Evolutionary conservation across 192 early-diverging fungal genomes (phyloP), one percentile per base, ranked within the genome.

Genomic region (Neocallimastix lanati): DNA sequence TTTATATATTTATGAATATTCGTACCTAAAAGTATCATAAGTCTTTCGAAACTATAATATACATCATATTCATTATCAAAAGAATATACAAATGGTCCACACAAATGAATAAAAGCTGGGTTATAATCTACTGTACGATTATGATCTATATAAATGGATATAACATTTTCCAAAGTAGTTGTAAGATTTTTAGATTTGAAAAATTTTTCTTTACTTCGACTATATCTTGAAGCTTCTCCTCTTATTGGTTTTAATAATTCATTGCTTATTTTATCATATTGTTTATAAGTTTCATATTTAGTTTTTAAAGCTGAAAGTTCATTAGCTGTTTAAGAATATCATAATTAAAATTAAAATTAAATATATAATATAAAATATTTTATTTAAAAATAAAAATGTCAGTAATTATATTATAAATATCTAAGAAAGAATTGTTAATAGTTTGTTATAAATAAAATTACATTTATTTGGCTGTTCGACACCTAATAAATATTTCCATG

Each of bases 401-500:
- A n/a, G n/a, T n/a, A n/a, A n/a, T n/a, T n/a, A n/a, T n/a, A n/a
- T n/a, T n/a, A n/a, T n/a, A n/a, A n/a, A n/a, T n/a, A n/a, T n/a
- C n/a, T n/a, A n/a, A n/a, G n/a, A n/a, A n/a, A n/a, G n/a, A n/a
- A n/a, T n/a, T n/a, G n/a, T n/a, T n/a, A n/a, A n/a, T n/a, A n/a
- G n/a, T 78, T 79, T 77, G 3, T 29, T 78, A 28, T 40, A 82
- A n/a, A 29, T 78, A 29, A 58, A 86, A 85, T 83, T 87, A 89
- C 91, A 92, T 82, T 93, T 85, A 86, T 96, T 93, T 13, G 94
- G 86, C 78, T 91, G 86, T 84, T 94, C 89, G 29, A 95, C 92
- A 77, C 92, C 93, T 29, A 96, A 88, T 77, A 96, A 85, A 79
- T 91, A 95, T 85, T 93, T 91, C 95, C 95, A 96, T 33, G 93